phyloP scores from a whole-genome alignment of 441 rosid species.

The Erodium chrysanthum region DNA sequence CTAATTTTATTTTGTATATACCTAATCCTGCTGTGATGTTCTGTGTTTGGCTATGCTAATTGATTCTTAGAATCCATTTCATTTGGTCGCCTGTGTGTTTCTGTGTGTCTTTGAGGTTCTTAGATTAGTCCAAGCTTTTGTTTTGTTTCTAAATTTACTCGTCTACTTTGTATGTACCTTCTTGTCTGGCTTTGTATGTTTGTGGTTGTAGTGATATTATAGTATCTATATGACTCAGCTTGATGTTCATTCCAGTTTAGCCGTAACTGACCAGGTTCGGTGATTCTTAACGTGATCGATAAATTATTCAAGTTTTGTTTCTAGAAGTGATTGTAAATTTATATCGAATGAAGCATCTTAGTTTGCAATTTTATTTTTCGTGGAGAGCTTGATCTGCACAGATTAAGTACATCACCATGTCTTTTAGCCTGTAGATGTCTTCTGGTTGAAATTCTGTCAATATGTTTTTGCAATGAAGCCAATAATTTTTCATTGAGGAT shows the following conservation, averaged over 20 bases:
- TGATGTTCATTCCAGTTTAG: too few species aligned
- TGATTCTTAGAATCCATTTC: background rate
- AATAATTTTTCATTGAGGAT: too few species aligned
- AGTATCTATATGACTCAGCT: background rate
- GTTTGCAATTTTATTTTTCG: background rate
- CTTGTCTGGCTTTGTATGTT: too few species aligned
- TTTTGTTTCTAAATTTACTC: background rate
- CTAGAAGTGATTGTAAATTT: background rate
- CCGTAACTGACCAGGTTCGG: background rate
- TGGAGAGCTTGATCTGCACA: background rate
- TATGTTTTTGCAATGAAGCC: too few species aligned
- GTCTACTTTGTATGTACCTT: background rate
- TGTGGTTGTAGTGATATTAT: too few species aligned
- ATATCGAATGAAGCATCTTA: background rate
- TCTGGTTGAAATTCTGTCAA: background rate
- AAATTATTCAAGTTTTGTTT: background rate
- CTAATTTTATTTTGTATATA: too few species aligned
- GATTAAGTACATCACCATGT: background rate
- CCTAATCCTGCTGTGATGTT: too few species aligned
- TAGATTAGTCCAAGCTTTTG: background rate
- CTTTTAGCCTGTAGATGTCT: background rate
- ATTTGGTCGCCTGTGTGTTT: background rate
- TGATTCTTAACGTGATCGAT: background rate
- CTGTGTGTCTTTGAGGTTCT: background rate
- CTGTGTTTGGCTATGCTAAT: too few species aligned